Evolutionary conservation across 345 rosid genomes (phyloP).

Genomic region (Stellera chamaejasme): DNA sequence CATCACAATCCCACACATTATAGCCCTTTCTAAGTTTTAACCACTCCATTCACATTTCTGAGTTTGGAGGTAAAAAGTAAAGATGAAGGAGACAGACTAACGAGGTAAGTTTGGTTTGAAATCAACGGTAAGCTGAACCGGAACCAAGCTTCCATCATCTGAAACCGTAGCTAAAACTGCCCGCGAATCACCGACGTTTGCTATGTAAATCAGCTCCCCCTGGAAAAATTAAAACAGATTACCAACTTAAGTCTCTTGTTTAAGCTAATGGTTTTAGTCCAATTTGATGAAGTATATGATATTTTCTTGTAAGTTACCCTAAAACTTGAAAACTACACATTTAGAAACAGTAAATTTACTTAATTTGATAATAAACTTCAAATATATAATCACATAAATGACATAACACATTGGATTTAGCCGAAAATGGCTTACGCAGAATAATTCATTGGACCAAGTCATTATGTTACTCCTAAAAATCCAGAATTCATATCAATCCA

Average conservation of each 20-base stretch:
- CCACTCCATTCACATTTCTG: neutral
- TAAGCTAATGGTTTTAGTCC: no score
- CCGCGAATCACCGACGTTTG: slow-evolving; percentile 91
- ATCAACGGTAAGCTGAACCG: slow-evolving; percentile 82
- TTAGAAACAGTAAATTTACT: no score
- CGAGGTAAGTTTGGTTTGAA: slow-evolving; percentile 86
- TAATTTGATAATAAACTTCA: no score
- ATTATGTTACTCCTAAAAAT: no score
- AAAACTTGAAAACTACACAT: no score
- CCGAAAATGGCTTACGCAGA: no score
- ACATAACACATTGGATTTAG: no score
- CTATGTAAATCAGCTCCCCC: slow-evolving; percentile 63
- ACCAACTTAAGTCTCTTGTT: neutral
- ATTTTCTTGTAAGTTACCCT: no score
- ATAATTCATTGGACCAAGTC: no score
- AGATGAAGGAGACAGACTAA: slow-evolving; percentile 27
- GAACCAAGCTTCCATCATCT: slow-evolving; percentile 60
- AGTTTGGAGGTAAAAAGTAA: neutral
- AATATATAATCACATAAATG: no score
- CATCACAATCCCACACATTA: neutral
- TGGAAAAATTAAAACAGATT: slow-evolving; percentile 18
- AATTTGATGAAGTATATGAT: no score
- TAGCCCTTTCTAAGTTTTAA: neutral
- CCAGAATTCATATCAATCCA: no score
- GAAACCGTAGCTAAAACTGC: slow-evolving; percentile 79